A percentile compares a stretch with the other conserved stretches of the same genome.
phyloP scores from a whole-genome alignment of 129 eudicot genomes.

The Chrysanthemum makinoi region DNA sequence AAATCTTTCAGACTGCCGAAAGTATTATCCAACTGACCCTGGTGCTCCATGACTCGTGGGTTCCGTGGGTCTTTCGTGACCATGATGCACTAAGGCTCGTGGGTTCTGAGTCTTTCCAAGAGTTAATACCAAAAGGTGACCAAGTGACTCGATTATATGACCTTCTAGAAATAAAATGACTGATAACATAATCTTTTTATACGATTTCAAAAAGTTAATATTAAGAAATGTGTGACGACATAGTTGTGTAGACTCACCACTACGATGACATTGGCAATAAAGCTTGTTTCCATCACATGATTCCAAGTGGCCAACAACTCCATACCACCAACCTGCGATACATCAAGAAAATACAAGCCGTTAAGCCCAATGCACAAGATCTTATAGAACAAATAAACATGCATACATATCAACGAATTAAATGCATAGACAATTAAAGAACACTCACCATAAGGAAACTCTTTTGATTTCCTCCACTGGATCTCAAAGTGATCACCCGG shows the following conservation, averaged over 20 bases:
- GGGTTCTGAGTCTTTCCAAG: neutral
- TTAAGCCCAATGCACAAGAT: conserved; percentile 7
- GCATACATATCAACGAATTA: conserved; percentile 1
- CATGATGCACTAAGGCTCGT: conserved; percentile 4
- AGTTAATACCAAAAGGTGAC: neutral
- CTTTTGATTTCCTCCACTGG: conserved; percentile 83
- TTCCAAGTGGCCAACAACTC: conserved; percentile 88
- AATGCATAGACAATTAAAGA: conserved; percentile 6
- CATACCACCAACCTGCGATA: conserved; percentile 97
- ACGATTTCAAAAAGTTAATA: neutral
- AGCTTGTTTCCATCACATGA: conserved; percentile 62
- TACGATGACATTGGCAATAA: conserved; percentile 72
- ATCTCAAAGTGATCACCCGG: conserved; percentile 89
- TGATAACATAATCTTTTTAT: neutral
- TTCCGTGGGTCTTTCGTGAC: neutral
- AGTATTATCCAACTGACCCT: conserved; percentile 6
- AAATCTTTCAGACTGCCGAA: conserved; percentile 22
- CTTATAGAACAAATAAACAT: neutral
- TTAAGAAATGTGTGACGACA: conserved; percentile 17
- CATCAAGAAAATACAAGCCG: conserved; percentile 23
- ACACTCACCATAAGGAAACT: conserved; percentile 66
- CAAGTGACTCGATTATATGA: neutral
- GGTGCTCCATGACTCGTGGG: conserved; percentile 14
- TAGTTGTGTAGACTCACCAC: conserved; percentile 49
- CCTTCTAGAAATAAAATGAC: neutral